Evolutionary conservation across 306 rosid species (phyloP).

Genomic region (Castanea mollissima): DNA sequence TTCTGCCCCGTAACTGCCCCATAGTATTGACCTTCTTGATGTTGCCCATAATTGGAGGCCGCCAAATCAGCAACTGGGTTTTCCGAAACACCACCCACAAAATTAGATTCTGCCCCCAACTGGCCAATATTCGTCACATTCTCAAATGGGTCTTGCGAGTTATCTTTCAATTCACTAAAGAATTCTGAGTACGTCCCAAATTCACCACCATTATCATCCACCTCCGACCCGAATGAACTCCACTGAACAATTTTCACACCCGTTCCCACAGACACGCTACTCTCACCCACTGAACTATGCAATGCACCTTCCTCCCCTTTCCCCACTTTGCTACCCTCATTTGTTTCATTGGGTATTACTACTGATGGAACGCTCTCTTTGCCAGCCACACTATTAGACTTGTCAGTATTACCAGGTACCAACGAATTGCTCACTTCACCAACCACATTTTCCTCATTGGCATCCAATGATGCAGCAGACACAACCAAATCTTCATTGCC

Average conservation of each 20-base stretch:
- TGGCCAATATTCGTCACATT: conserved; percentile 18
- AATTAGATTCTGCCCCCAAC: conserved; percentile 22
- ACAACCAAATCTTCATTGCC: conserved; percentile 23
- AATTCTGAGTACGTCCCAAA: conserved; percentile 72
- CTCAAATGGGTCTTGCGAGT: conserved; percentile 27
- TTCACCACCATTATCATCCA: conserved; percentile 40
- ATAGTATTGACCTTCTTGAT: conserved; percentile 40
- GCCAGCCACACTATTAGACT: conserved; percentile 5
- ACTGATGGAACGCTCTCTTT: background rate
- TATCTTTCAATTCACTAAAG: conserved; percentile 60
- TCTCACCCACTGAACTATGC: conserved; percentile 15
- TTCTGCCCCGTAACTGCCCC: conserved; percentile 36
- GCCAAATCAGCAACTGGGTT: background rate
- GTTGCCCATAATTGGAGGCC: conserved; percentile 26
- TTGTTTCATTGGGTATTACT: background rate
- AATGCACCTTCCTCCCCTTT: conserved; percentile 24
- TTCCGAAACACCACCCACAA: conserved; percentile 27
- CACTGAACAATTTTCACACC: conserved; percentile 73
- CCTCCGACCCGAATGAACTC: conserved; percentile 62
- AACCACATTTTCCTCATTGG: background rate
- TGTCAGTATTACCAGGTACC: conserved; percentile 27
- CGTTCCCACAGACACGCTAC: conserved; percentile 25
- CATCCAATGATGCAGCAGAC: conserved; percentile 13
- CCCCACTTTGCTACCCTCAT: conserved; percentile 25
- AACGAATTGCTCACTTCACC: conserved; percentile 18